Evolutionary conservation across 352 stramenopile species (phyloP).

Genomic region (Phytophthora idaei): DNA sequence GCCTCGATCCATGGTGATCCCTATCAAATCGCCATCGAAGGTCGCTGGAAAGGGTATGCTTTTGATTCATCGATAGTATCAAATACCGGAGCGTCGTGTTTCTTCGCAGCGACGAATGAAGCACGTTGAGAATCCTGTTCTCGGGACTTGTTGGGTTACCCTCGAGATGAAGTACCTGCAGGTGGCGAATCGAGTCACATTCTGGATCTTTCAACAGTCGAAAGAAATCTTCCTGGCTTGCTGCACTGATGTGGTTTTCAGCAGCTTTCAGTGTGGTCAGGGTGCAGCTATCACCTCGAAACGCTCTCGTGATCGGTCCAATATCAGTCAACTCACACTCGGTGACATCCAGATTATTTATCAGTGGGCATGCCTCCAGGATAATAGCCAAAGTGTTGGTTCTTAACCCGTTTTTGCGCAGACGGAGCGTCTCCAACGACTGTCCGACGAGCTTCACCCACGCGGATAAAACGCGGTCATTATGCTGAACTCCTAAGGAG

Average conservation of each 20-base stretch:
- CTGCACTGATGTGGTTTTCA: constrained; percentile 41
- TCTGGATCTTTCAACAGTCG: constrained; percentile 23
- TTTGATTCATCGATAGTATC: constrained; percentile 27
- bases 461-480: constrained; percentile 24
- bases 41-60: not conserved
- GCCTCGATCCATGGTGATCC: constrained; percentile 15
- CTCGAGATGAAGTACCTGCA: constrained; percentile 43
- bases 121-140: constrained; percentile 20
- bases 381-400: constrained; percentile 28
- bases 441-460: constrained; percentile 28
- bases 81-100: constrained; percentile 37
- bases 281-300: constrained; percentile 21
- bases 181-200: constrained; percentile 17
- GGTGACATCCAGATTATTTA: constrained; percentile 45
- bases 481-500: not conserved
- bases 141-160: constrained; percentile 38
- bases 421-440: constrained; percentile 34
- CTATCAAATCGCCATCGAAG: constrained; percentile 18
- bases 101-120: constrained; percentile 18
- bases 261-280: constrained; percentile 42
- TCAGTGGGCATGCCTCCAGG: constrained; percentile 39
- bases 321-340: constrained; percentile 45
- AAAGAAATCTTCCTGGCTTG: constrained; percentile 37
- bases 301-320: constrained; percentile 32
- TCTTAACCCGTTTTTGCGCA: constrained; percentile 38